Base-by-base conservation (phyloP, 331 rosid genomes). In the Rhamnella rubrinervis region DNA sequence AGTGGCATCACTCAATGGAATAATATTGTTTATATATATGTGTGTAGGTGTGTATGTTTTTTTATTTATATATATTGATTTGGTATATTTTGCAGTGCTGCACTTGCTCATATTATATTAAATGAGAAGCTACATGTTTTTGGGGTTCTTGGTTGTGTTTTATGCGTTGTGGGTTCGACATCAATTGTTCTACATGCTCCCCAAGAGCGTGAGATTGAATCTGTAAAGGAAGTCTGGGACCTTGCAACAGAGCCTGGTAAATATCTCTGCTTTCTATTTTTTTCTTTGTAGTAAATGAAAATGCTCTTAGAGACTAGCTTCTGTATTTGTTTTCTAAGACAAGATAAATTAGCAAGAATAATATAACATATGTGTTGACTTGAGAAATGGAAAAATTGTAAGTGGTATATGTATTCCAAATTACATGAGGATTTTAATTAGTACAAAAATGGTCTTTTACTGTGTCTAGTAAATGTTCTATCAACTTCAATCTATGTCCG, bases 241-340 rank as follows among this genome's bases (percentile, higher is more conserved):
- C 95, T 92, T 77, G 97, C 97, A 31, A 92, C 89, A 93, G 97
- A 92, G 65, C 97, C 97, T 68, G 97, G 97, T 92, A 87, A 59
- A 17, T 74, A 39, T 31, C 46, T 44, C 25, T 67, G 6, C 59
- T 67, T 28, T 62, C 67, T 66, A n/a, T 46, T 66, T 18, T 16
- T 69, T 67, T 66, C 57, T 63, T 21, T 70, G 5, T 25, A 28
- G 38, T 23, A 4, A 58, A 26, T 10, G 62, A 26, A 28, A 26
- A 10, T 58, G 10, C 23, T 58, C 8, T 58, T 23, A 58, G 10
- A 40, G 49, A 44, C 58, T 16, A 23, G 37, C 23, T 57, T 57
- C 61, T 16, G 18, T 15, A 51, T 51, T 6, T 52, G 57, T 52
- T 52, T 51, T 52, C 6, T 14, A 52, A 52, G 7, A 17, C 17